Evolutionary conservation across 331 rosid species (phyloP), one percentile per base, ranked within the genome.

Genomic region (Rhamnella rubrinervis): DNA sequence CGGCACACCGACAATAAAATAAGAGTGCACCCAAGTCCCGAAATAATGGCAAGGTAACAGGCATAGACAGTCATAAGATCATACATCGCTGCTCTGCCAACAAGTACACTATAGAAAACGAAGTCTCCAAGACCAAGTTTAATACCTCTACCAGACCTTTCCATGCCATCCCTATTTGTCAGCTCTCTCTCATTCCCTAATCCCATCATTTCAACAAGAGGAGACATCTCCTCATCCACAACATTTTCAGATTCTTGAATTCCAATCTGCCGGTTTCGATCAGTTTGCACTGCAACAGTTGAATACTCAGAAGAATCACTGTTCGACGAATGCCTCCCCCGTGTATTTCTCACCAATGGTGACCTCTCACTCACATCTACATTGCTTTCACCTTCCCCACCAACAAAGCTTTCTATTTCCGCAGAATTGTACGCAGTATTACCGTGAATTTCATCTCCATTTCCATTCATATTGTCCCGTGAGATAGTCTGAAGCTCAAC

Each of bases 21-120:
- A 47, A 93, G 96, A 46, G 98, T 93, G 89, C 96, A 90, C 0
- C 92, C 96, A 15, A 93, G 88, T 55, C 97, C 97, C 2, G 95
- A 93, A 71, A 93, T 82, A 76, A 93, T 90, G 37, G 97, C 98
- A 71, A 93, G 96, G 81, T 93, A 93, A 82, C 97, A 93, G 66
- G 97, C 98, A 71, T 93, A 93, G 8, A 90, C 97, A 2, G 97
- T 93, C 98, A 88, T 93, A 21, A 93, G 96, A 76, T 93, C 98
- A 84, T 88, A 88, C 97, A 90, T 93, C 52, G 98, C 96, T 75
- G 98, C 96, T 78, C 98, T 88, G 51, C 96, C 92, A 52, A 93
- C 98, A 55, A 90, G 97, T 41, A 93, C 98, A 81, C 97, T 90
- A 79, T 93, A 93, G 92, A 93, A 93, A 61, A 90, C 90, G 62